Conservation (phyloP, 2,329 filamentous ascomycete species). For the Exophiala xenobiotica region DNA sequence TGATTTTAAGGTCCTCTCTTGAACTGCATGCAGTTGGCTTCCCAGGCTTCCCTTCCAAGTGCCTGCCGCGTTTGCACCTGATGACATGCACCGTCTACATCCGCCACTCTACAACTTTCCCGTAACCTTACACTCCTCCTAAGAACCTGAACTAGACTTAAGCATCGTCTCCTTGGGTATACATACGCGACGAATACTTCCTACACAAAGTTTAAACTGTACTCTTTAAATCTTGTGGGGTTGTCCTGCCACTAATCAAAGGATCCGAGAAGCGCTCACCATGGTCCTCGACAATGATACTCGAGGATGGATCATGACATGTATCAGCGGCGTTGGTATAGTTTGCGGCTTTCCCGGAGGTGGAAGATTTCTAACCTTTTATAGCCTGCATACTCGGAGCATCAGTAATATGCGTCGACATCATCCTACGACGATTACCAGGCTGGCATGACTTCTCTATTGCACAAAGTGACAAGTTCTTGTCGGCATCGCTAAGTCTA, state of each 20-base stretch:
- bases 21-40: too few species aligned
- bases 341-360: not conserved
- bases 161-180: too few species aligned
- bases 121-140: too few species aligned
- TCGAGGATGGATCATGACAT: conserved; percentile 88
- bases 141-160: too few species aligned
- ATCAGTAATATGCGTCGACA: conserved; percentile 81
- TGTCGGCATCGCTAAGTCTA: conserved; percentile 83
- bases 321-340: conserved; percentile 73
- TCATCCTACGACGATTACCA: conserved; percentile 70
- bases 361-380: conserved; percentile 18
- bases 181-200: too few species aligned
- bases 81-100: too few species aligned
- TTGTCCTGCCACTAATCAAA: not conserved
- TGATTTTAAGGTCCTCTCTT: conserved; percentile 15
- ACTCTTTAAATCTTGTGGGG: too few species aligned
- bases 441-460: conserved; percentile 78
- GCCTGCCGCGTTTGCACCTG: too few species aligned
- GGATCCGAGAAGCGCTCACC: conserved; percentile 13
- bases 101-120: too few species aligned
- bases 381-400: conserved; percentile 67
- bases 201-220: too few species aligned
- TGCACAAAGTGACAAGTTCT: conserved; percentile 82
- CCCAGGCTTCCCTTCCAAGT: too few species aligned
- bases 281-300: conserved; percentile 72